Evolutionary conservation across 1,284 basidiomycete genomes (phyloP).

Genomic region (Sporisorium graminicola): DNA sequence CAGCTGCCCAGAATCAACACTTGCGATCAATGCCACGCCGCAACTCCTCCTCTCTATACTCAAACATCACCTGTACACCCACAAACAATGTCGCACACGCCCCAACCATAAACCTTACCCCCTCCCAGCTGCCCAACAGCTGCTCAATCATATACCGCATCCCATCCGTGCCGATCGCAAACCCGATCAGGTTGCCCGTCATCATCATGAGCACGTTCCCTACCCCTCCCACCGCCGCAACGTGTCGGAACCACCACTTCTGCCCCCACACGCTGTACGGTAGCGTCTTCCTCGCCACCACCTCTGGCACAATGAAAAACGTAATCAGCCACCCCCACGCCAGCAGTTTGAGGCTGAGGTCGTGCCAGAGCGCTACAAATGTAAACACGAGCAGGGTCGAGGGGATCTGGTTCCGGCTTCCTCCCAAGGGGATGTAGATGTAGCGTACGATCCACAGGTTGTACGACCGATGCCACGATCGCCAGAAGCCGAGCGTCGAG

Average conservation of each 20-base stretch:
- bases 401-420: constrained; percentile 76
- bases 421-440: constrained; percentile 94
- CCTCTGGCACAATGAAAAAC: constrained; percentile 89
- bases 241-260: constrained; percentile 84
- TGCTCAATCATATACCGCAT: constrained; percentile 78
- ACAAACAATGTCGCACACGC: constrained; percentile 81
- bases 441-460: constrained; percentile 91
- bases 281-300: constrained; percentile 76
- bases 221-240: constrained; percentile 85
- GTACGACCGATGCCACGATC: constrained; percentile 95
- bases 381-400: constrained; percentile 89
- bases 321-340: constrained; percentile 98
- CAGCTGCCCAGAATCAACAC: too few species aligned
- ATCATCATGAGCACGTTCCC: constrained; percentile 91
- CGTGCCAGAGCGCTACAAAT: constrained; percentile 99
- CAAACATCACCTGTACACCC: constrained; percentile 86
- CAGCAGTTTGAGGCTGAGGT: constrained; percentile 86
- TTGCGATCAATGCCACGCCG: constrained; percentile 51
- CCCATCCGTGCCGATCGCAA: constrained; percentile 90
- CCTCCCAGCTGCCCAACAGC: constrained; percentile 78
- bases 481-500: constrained; percentile 92
- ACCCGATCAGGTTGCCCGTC: constrained; percentile 92
- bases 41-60: constrained; percentile 69
- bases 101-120: constrained; percentile 77
- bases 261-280: constrained; percentile 79